Evolutionary conservation across 2,329 filamentous ascomycete species (phyloP), one percentile per base, ranked within the genome.

Genomic region (Nannizzia gypsea): DNA sequence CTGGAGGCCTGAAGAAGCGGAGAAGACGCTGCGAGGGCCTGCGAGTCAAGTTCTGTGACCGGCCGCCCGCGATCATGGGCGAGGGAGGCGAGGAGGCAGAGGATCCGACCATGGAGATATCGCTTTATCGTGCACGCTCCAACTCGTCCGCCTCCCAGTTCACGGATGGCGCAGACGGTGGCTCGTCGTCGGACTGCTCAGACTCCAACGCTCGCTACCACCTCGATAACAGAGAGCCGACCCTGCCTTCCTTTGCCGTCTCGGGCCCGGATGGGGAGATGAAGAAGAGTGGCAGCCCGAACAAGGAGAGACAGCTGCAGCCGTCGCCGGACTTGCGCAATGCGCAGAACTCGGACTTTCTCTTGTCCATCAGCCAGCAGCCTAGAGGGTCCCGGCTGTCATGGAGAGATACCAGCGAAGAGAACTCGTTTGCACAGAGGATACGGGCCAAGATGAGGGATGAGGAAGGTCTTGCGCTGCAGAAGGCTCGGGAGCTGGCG

Each of bases 21-120:
- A 69, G 68, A 60, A 72, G 72, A 60, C 77, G 75, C 59, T 83
- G 81, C 68, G 88, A 89, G 72, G 87, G 87, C 8, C 76, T 93
- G 63, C 77, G 77, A 3, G 91, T 96, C 38, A 83, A 80, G 60
- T 96, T 96, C 67, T 81, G 81, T 58, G 83, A 88, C 65, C 81
- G 80, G 8, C 78, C 81, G 59, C 90, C 91, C 5, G 87, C 90
- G 54, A 74, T 96, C 63, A 96, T 97, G 68, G 92, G 92, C 54
- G 86, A 92, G 72, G 92, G 92, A 61, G 92, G 92, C 36, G 92
- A 96, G 68, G 90, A 96, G 71, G 86, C 87, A 59, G 84, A 88
- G 59, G 76, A 81, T 6, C 88, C 88, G 1, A 82, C 85, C 1
- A 77, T 83, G 20, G 87, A 93, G 69, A 86, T 96, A 34, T 58